These are phyloP conservation scores for Cryptosporidium baileyi DNA, from an alignment of 169 alveolate genomes.

Conservation along the genomic window DNA sequence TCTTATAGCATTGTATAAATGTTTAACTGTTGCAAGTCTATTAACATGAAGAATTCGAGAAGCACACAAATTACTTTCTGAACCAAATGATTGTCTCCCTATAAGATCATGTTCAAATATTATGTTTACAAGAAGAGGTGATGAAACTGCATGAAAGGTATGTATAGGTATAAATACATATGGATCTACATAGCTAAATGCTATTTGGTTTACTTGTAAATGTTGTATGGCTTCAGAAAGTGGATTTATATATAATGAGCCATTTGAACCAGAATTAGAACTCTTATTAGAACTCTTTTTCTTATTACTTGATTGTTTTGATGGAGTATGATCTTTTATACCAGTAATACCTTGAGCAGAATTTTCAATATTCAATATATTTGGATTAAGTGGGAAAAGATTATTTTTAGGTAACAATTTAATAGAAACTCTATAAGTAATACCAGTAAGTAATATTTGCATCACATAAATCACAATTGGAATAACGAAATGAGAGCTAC, in stretches of 20 bases:
- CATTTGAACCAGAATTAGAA: not conserved
- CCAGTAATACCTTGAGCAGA: no score
- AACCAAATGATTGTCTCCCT: slow-evolving; percentile 41
- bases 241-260: not conserved
- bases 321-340: slow-evolving; percentile 8
- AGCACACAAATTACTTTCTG: slow-evolving; percentile 32
- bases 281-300: not conserved
- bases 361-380: not conserved
- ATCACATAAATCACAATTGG: slow-evolving; percentile 25
- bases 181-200: slow-evolving; percentile 30
- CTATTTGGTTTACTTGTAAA: slow-evolving; percentile 30
- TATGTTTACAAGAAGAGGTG: slow-evolving; percentile 19
- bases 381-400: not conserved
- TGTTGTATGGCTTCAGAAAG: slow-evolving; percentile 36
- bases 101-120: slow-evolving; percentile 33
- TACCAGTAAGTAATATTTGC: not conserved
- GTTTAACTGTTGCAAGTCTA: slow-evolving; percentile 49
- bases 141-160: slow-evolving; percentile 26
- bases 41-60: slow-evolving; percentile 30
- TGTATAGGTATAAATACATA: slow-evolving; percentile 43
- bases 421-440: not conserved
- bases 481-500: slow-evolving; percentile 29
- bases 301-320: slow-evolving; percentile 4
- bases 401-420: not conserved
- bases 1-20: slow-evolving; percentile 9